These are phyloP conservation scores for Beauveria sp. DNA, from an alignment of 2,329 filamentous ascomycete species.

Conservation along the genomic window DNA sequence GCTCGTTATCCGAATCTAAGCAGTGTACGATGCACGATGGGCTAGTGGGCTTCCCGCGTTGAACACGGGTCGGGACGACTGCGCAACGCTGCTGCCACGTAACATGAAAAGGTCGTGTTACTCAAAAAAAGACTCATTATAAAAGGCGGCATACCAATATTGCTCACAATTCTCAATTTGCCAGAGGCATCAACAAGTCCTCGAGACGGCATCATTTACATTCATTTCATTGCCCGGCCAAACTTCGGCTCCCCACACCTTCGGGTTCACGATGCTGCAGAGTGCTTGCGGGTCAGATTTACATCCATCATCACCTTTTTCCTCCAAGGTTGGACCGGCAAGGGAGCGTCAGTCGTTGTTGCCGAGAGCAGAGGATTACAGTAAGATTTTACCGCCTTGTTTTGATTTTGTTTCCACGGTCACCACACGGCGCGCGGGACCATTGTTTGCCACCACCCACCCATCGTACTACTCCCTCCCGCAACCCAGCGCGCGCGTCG, in stretches of 20 bases:
- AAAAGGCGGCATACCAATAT: neutral
- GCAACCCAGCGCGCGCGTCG: neutral
- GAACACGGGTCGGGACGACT: too few species aligned
- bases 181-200: neutral
- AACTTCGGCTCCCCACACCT: slow-evolving; percentile 10
- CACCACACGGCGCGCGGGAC: neutral
- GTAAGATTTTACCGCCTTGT: neutral
- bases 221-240: slow-evolving; percentile 2
- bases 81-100: neutral
- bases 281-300: slow-evolving; percentile 4
- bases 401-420: neutral
- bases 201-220: too few species aligned
- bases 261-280: neutral
- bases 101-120: neutral
- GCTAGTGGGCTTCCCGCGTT: too few species aligned
- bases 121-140: neutral
- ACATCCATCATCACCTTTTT: slow-evolving; percentile 4
- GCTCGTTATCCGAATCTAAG: neutral
- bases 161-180: neutral
- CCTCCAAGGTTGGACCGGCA: neutral
- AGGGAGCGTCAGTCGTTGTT: slow-evolving; percentile 4
- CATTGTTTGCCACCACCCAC: neutral
- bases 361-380: neutral
- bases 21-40: too few species aligned
- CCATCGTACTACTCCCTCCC: neutral